Base-by-base conservation (phyloP, 306 rosid genomes). In the Lablab purpureus region DNA sequence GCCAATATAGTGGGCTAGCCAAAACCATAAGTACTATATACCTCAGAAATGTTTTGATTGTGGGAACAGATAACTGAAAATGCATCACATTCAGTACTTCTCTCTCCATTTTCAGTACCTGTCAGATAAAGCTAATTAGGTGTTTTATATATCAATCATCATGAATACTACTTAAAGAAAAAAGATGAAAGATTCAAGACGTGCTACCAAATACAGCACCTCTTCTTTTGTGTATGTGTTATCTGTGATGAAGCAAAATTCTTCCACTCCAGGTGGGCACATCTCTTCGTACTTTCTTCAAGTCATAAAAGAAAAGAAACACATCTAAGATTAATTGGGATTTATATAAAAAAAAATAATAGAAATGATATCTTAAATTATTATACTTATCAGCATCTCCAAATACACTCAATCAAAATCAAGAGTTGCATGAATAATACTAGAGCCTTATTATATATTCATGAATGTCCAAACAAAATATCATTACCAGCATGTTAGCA, bases 31-130 rank as follows among this genome's bases (percentile, higher is more conserved):
- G 12, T 43, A 43, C 13, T 11, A 36, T 18, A 21, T 40, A 94
- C 98, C 98, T 88, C 60, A 94, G 94, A 87, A 94, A 94, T 62
- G 98, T 85, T 90, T 94, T 92, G 67, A 89, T 82, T 60, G 96
- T 89, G 4, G 98, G 98, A 76, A 92, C 89, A 43, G 94, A 87
- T 79, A 94, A 70, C 27, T 90, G 96, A 80, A 92, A 92, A 47
- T 89, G 82, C 83, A 90, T 69, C 59, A 88, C 74, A 75, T 89
- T 92, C 51, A 94, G 83, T 49, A 90, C 83, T 55, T 88, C 87
- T 78, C 87, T 88, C 88, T 94, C 98, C 98, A 88, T 86, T 75
- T 89, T 70, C 71, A 94, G 19, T 36, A 94, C 91, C 98, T 94
- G 82, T 73, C 80, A 81, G 69, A 30, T 71, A 63, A 66, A 36